A percentile compares a stretch with the other conserved stretches of the same genome.
These are phyloP conservation scores for Zalerion maritima DNA, from an alignment of 495 filamentous ascomycete species.

Conservation along the genomic window DNA sequence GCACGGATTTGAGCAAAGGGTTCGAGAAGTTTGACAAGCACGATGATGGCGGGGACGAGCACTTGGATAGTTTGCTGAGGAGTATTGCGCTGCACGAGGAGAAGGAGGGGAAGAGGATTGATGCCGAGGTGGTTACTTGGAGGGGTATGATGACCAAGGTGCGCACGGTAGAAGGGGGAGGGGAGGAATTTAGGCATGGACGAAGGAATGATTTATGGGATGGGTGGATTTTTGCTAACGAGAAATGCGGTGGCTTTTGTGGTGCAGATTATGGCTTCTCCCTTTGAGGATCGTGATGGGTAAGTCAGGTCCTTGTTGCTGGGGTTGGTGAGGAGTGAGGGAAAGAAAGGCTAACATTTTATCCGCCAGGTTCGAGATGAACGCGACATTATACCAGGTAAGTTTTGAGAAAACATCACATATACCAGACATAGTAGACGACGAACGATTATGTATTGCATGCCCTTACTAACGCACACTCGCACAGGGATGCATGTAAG, in stretches of 20 bases:
- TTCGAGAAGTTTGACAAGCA: constrained; percentile 74
- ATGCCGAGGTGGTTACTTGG: constrained; percentile 82
- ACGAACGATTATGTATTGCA: constrained; percentile 4
- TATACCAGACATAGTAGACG: constrained; percentile 7
- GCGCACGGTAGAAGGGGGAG: constrained; percentile 3
- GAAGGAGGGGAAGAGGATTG: constrained; percentile 45
- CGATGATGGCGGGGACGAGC: constrained; percentile 70
- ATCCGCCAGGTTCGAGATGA: constrained; percentile 73
- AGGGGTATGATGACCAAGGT: constrained; percentile 98
- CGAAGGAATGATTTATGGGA: too few relatives aligned
- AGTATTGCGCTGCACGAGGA: constrained; percentile 61
- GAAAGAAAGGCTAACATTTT: constrained; percentile 1
- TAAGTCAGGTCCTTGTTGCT: constrained; percentile 21
- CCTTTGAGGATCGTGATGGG: constrained; percentile 72
- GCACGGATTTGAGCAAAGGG: constrained; percentile 58
- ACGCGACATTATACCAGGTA: constrained; percentile 81
- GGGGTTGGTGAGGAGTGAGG: too few relatives aligned
- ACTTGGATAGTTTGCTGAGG: constrained; percentile 69
- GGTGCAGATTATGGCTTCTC: constrained; percentile 66
- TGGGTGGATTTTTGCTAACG: too few relatives aligned
- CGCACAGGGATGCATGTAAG: constrained; percentile 64
- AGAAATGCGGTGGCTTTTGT: constrained; percentile 4
- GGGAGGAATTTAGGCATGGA: too few relatives aligned
- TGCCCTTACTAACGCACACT: too few relatives aligned
- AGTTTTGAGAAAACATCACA: constrained; percentile 20